Base-by-base conservation (phyloP, 306 rosid species). In the Malus sylvestris region DNA sequence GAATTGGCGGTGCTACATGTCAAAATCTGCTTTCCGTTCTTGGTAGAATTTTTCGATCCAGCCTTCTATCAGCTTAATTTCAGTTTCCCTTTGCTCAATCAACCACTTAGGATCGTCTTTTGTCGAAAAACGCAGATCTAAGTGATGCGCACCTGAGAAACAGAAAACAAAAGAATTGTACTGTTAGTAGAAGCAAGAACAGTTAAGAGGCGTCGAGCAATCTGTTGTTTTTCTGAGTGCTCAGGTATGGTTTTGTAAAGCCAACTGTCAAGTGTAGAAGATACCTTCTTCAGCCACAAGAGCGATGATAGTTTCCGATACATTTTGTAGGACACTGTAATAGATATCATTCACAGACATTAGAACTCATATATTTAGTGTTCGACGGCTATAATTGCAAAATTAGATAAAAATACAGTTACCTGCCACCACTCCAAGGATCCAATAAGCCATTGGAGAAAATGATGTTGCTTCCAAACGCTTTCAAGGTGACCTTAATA, bases 401-500 rank as follows among this genome's bases (percentile, higher is more conserved):
- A 33, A 78, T 33, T 32, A 19, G 68, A 8, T 27, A 74, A 75
- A 35, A 55, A 68, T 59, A 66, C 20, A 59, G 78, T 84, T 79
- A 93, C 98, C 96, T 86, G 76, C 96, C 91, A 78, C 98, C 96
- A 81, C 98, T 91, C 98, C 96, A 93, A 5, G 98, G 96, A 88
- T 91, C 98, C 89, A 93, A 74, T 62, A 89, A 82, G 75, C 96
- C 96, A 75, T 88, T 89, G 68, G 96, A 89, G 93, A 93, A 93
- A 75, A 93, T 91, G 38, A 93, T 85, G 79, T 91, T 89, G 79
- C 96, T 93, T 84, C 98, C 96, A 75, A 89, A 88, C 4, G 49
- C 71, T 86, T 88, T 79, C 88, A 93, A 83, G 29, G 84, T 57
- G 15, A 69, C 71, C 81, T 78, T 75, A 71, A 91, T 82, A 73